Percentiles rank a stretch among this genome's conserved stretches.
phyloP scores from a whole-genome alignment of 345 rosid species.

The Rhodamnia rubescens region DNA sequence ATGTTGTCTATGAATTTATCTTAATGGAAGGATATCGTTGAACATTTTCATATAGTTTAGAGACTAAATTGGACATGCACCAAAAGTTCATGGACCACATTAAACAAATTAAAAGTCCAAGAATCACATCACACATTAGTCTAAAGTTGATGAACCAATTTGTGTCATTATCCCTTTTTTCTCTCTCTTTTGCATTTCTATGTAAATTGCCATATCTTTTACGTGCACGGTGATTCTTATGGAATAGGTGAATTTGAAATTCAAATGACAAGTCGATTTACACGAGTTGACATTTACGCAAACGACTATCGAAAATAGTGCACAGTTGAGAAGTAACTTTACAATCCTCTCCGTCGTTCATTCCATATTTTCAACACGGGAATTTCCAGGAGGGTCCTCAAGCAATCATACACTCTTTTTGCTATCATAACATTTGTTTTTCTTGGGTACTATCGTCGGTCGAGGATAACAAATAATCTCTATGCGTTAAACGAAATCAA shows the following conservation, averaged over 20 bases:
- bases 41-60: no score
- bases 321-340: background rate
- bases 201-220: background rate
- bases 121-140: no score
- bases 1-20: no score
- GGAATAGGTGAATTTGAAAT: background rate
- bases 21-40: no score
- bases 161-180: no score
- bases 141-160: no score
- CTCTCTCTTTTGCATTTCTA: background rate
- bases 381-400: fast-evolving
- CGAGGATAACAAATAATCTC: background rate
- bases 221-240: background rate
- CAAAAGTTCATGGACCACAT: no score
- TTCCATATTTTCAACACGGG: background rate
- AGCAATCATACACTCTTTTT: background rate
- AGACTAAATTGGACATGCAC: no score
- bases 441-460: background rate
- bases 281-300: background rate
- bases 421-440: background rate
- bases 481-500: background rate
- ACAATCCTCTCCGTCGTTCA: fast-evolving
- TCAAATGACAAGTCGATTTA: background rate
- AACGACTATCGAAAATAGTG: background rate
- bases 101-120: no score